phyloP scores from a whole-genome alignment of 345 rosid genomes.

The Linum tenue region DNA sequence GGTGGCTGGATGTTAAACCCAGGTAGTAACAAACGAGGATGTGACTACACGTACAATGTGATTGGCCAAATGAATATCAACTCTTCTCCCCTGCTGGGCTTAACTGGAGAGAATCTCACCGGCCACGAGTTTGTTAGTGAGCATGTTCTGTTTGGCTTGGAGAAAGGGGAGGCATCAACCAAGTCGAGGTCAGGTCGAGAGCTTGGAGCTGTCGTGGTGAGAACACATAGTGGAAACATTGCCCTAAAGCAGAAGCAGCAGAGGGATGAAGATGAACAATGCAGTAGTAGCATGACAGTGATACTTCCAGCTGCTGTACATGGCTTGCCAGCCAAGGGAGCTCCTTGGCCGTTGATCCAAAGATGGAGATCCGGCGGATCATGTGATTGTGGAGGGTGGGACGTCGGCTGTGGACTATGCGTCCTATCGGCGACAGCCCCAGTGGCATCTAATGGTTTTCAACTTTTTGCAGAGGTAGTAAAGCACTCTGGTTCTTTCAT shows the following conservation, averaged over 20 bases:
- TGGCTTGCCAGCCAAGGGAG: conserved; percentile 51
- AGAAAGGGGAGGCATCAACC: conserved; percentile 25
- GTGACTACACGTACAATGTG: conserved; percentile 40
- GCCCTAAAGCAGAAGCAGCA: conserved; percentile 15
- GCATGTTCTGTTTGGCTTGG: conserved; percentile 47
- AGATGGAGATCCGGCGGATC: conserved; percentile 70
- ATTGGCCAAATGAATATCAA: conserved; percentile 57
- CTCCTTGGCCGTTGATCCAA: conserved; percentile 57
- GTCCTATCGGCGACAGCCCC: conserved; percentile 31
- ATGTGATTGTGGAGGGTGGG: conserved; percentile 99
- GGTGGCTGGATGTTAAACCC: conserved; percentile 50
- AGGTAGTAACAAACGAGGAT: conserved; percentile 44
- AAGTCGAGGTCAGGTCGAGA: conserved; percentile 28
- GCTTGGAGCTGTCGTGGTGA: conserved; percentile 57
- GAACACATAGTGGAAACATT: conserved; percentile 17
- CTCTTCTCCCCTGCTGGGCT: conserved; percentile 20
- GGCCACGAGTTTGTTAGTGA: conserved; percentile 37
- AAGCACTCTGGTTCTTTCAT: background rate
- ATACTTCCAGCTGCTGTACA: conserved; percentile 78
- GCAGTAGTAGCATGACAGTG: conserved; percentile 21
- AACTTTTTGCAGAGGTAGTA: conserved; percentile 53
- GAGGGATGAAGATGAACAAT: conserved; percentile 14
- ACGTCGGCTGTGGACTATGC: conserved; percentile 66
- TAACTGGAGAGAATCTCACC: conserved; percentile 20
- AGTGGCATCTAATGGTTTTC: conserved; percentile 25